phyloP scores from a whole-genome alignment of 345 rosid species.

The Rhizophora apiculata region DNA sequence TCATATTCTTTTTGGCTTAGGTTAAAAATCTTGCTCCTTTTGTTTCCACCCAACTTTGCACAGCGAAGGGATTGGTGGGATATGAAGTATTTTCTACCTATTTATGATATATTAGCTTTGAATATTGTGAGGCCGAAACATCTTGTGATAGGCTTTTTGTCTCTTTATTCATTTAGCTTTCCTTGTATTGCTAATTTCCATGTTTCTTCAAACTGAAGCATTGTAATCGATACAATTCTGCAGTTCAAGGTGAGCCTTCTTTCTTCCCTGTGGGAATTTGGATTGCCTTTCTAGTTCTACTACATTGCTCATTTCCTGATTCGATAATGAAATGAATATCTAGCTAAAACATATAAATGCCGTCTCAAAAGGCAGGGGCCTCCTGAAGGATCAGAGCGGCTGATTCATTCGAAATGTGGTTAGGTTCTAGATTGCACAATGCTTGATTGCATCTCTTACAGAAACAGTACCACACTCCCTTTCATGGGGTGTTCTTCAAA shows the following conservation, averaged over 20 bases:
- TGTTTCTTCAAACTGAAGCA: slow-evolving; percentile 3
- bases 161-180: neutral
- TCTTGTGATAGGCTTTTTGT: neutral
- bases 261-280: neutral
- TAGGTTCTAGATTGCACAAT: no score
- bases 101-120: slow-evolving; percentile 9
- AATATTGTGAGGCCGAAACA: neutral
- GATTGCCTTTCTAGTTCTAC: neutral
- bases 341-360: neutral
- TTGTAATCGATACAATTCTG: slow-evolving; percentile 10
- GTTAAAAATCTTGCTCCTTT: slow-evolving; percentile 3
- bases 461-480: no score
- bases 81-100: slow-evolving; percentile 17
- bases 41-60: slow-evolving; percentile 5
- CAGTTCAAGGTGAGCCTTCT: neutral
- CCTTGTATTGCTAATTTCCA: slow-evolving; percentile 1
- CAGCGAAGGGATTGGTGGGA: slow-evolving; percentile 14
- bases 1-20: slow-evolving; percentile 9
- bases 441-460: no score
- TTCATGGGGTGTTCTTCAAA: no score
- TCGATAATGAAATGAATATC: neutral
- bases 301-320: neutral
- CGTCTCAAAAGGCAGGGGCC: no score
- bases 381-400: no score
- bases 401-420: no score